Base-by-base conservation (phyloP, 805 yeast species). In the Kuraishia floccosa region DNA sequence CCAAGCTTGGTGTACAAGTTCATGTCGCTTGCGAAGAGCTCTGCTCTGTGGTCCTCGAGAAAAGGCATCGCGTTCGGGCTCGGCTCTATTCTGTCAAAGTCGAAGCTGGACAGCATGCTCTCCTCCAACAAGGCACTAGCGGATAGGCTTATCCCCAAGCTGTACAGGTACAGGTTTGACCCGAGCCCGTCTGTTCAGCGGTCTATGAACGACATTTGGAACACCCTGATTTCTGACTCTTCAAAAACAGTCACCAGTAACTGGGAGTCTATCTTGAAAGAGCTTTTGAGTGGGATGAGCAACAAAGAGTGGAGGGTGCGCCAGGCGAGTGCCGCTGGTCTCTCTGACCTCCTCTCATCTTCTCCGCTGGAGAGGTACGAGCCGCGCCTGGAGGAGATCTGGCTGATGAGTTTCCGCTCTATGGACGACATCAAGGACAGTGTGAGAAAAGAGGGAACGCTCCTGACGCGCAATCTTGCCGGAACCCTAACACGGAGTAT, bases 351-450 rank as follows among this genome's bases (percentile, higher is more conserved):
- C 13, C 52, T 91, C 10, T 80, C 76, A 38, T 63, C 74, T n/a
- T 62, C 68, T 17, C 64, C 76, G 0, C 42, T 71, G 16, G 72
- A 68, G 8, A 56, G 49, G 10, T 79, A 77, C 42, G 70, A 70
- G 23, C 39, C 46, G 8, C 46, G 56, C 7, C 44, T 80, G 36
- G 79, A 81, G 35, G 74, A 72, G 4, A 72, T 89, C 20, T 89
- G 96, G 96, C 62, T 67, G 4, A 76, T 83, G 81, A 76, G 87
- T 30, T 87, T 89, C 57, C 68, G 98, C 45, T 71, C 73, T 0
- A 71, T 89, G 69, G 98, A 89, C 56, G 97, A 89, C 57, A 84
- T 89, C 36, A 91, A 91, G 51, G 96, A 84, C 23, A 81, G 93
- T 54, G 96, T 91, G 3, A 64, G 96, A 30, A 71, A 69, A 35